phyloP scores from a whole-genome alignment of 2,329 filamentous ascomycete genomes.

The Colletotrichum chrysophilum region DNA sequence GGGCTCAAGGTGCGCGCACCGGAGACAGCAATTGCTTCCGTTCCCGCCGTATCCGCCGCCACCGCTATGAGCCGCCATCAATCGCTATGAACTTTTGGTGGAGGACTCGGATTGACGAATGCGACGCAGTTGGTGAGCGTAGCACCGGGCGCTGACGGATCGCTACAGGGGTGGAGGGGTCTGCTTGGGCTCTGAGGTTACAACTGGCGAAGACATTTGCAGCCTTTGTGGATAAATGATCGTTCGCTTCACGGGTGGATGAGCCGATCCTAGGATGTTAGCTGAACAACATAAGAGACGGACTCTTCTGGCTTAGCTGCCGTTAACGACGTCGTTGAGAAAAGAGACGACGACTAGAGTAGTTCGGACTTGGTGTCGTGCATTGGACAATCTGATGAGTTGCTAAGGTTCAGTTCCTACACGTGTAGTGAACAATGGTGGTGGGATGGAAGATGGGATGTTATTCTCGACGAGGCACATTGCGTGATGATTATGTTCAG shows the following conservation, averaged over 20 bases:
- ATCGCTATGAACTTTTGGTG: neutral
- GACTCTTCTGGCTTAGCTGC: neutral
- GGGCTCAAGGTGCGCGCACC: neutral
- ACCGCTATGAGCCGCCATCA: neutral
- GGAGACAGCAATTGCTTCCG: neutral
- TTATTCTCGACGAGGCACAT: too few relatives aligned
- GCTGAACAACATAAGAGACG: neutral
- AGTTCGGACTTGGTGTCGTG: neutral
- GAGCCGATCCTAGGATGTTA: neutral
- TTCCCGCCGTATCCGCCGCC: neutral
- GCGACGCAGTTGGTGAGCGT: neutral
- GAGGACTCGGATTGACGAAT: neutral
- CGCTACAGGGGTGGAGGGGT: neutral
- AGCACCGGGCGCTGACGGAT: neutral
- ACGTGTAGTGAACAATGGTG: neutral
- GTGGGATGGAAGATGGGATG: constrained; percentile 6
- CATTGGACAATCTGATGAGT: neutral
- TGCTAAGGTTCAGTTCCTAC: neutral
- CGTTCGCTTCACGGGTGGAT: neutral
- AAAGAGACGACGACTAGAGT: neutral
- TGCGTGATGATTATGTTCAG: neutral
- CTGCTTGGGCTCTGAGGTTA: neutral
- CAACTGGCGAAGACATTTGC: neutral
- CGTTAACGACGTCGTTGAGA: neutral
- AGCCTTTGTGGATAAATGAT: neutral